Conservation (phyloP, 2,329 filamentous ascomycete species). For the Tolypocladium nubicola region DNA sequence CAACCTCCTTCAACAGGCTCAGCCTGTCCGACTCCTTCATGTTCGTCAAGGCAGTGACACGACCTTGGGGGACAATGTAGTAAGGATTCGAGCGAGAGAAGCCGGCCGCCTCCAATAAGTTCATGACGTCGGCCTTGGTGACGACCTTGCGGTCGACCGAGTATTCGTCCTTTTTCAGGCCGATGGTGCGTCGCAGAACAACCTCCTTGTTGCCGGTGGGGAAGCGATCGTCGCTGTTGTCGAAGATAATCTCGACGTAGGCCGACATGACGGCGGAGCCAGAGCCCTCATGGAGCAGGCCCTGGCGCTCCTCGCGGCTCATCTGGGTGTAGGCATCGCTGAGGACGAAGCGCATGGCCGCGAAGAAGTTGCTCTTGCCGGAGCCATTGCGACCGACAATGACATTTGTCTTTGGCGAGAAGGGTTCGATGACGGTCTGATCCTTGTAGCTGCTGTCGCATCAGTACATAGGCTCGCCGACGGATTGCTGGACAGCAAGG, state of each 20-base stretch:
- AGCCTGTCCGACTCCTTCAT: constrained; percentile 95
- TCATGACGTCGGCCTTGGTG: constrained; percentile 88
- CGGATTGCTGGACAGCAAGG: neutral
- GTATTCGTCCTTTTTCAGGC: constrained; percentile 97
- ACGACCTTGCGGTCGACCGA: constrained; percentile 94
- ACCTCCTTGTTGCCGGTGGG: constrained; percentile 87
- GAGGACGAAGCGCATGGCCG: constrained; percentile 94
- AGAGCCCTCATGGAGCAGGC: constrained; percentile 93
- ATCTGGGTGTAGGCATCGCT: constrained; percentile 96
- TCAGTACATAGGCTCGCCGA: constrained; percentile 6
- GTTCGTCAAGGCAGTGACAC: constrained; percentile 90
- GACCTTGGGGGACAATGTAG: constrained; percentile 96
- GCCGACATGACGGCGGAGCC: constrained; percentile 97
- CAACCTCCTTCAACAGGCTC: constrained; percentile 91
- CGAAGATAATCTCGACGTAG: constrained; percentile 99
- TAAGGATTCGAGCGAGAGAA: constrained; percentile 97
- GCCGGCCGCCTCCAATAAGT: constrained; percentile 87
- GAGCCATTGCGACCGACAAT: constrained; percentile 99
- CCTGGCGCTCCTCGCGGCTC: constrained; percentile 90
- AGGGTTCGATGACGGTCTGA: constrained; percentile 96
- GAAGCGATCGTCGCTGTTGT: constrained; percentile 93
- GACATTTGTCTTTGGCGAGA: constrained; percentile 94
- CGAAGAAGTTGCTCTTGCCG: constrained; percentile 99
- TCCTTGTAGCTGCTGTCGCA: constrained; percentile 76
- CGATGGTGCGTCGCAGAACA: constrained; percentile 85